Evolutionary conservation across 768 basidiomycete species (phyloP).

Genomic region (Filobasidium floriforme): DNA sequence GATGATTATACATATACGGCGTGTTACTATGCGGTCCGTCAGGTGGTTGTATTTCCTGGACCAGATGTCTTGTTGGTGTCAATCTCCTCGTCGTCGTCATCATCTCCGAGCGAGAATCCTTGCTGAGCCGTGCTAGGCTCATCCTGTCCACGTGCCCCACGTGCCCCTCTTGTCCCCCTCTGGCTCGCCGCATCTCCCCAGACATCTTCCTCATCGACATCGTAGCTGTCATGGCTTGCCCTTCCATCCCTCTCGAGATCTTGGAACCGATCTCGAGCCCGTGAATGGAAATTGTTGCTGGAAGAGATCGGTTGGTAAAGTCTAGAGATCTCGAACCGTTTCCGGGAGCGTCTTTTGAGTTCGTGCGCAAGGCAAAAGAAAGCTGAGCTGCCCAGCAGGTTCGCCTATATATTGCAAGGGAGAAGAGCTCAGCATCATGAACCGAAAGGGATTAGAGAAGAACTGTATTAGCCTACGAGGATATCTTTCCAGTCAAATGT

Average conservation of each 20-base stretch:
- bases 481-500: conserved; percentile 41
- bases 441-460: not conserved
- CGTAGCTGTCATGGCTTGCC: not conserved
- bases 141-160: not conserved
- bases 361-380: conserved; percentile 40
- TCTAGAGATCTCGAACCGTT: conserved; percentile 29
- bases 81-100: conserved; percentile 1
- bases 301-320: conserved; percentile 28
- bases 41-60: no score
- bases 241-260: conserved; percentile 1
- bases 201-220: conserved; percentile 4
- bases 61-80: no score
- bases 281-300: not conserved
- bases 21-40: no score
- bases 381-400: conserved; percentile 34
- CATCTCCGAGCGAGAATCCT: not conserved
- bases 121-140: not conserved
- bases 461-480: conserved; percentile 23
- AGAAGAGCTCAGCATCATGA: not conserved
- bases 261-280: conserved; percentile 1
- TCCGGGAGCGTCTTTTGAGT: conserved; percentile 24
- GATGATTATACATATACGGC: no score
- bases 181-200: not conserved
- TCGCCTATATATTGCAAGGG: conserved; percentile 27
- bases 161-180: no score